These are phyloP conservation scores for Galerina marginata DNA, from an alignment of 768 basidiomycete species.

Conservation along the genomic window DNA sequence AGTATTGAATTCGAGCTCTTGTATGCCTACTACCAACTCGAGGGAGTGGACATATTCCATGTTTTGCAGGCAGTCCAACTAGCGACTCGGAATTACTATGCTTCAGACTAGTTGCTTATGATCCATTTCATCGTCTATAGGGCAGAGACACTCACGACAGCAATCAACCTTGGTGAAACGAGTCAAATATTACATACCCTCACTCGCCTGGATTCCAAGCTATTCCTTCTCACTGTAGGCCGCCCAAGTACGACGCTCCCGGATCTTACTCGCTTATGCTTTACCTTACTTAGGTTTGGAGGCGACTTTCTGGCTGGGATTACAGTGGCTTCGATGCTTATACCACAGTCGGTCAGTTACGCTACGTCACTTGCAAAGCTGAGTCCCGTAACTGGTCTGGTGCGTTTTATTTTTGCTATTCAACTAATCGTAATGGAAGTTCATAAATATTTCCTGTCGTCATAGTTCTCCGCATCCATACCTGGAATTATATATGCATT, in stretches of 20 bases:
- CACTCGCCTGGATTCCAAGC: slow-evolving; percentile 78
- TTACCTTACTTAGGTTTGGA: slow-evolving; percentile 34
- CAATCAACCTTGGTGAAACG: slow-evolving; percentile 47
- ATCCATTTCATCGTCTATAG: slow-evolving; percentile 5
- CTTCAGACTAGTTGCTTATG: background rate
- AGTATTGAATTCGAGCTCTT: slow-evolving; percentile 2
- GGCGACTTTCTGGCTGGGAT: slow-evolving; percentile 83
- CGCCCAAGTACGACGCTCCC: slow-evolving; percentile 1
- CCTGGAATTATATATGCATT: slow-evolving; percentile 87
- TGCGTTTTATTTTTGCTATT: slow-evolving; percentile 40
- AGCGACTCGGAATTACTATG: background rate
- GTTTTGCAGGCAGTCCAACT: background rate
- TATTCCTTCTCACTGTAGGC: slow-evolving; percentile 74
- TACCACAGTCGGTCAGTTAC: slow-evolving; percentile 91
- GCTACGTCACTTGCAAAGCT: slow-evolving; percentile 87
- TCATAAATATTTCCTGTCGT: background rate
- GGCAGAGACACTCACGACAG: slow-evolving; percentile 20
- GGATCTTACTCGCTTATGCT: background rate
- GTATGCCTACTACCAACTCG: too few species aligned
- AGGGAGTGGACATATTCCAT: background rate
- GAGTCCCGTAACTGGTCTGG: slow-evolving; percentile 84
- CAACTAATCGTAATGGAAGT: background rate
- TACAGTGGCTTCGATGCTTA: slow-evolving; percentile 84
- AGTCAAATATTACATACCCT: slow-evolving; percentile 79
- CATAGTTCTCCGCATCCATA: slow-evolving; percentile 81